Evolutionary conservation across 805 yeast species (phyloP).

Genomic region (Yamadazyma kitorensis): DNA sequence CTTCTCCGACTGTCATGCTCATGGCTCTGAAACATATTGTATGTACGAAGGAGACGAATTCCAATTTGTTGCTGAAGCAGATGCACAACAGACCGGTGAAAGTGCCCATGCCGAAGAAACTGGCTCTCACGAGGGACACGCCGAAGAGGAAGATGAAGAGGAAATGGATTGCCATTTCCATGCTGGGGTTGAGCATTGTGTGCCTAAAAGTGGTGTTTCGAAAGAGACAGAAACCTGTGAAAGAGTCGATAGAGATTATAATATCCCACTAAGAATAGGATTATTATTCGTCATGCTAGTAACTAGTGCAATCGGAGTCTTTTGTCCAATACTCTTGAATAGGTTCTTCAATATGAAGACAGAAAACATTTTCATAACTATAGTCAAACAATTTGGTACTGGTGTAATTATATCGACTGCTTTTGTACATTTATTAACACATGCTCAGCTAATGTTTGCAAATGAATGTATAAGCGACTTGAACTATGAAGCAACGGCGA

Average conservation of each 20-base stretch:
- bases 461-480: conserved; percentile 20
- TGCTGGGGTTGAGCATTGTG: conserved; percentile 34
- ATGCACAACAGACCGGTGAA: conserved; percentile 1
- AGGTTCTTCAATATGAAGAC: conserved; percentile 15
- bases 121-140: conserved; percentile 3
- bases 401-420: conserved; percentile 33
- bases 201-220: conserved; percentile 6
- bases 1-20: conserved; percentile 20
- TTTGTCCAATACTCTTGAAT: conserved; percentile 28
- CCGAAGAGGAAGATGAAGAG: conserved; percentile 1
- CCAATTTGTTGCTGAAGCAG: conserved; percentile 13
- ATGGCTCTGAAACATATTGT: conserved; percentile 18
- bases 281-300: conserved; percentile 32
- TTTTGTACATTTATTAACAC: conserved; percentile 29
- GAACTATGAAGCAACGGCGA: conserved; percentile 24
- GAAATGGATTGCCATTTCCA: conserved; percentile 26
- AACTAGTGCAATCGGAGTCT: conserved; percentile 31
- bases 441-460: conserved; percentile 25
- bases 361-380: conserved; percentile 13
- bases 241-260: conserved; percentile 23
- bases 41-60: conserved; percentile 16
- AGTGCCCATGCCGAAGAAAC: conserved; percentile 7
- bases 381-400: conserved; percentile 26
- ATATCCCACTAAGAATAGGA: conserved; percentile 27
- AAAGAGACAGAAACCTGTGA: conserved; percentile 17